Evolutionary conservation across 345 rosid species (phyloP), one percentile per base, ranked within the genome.

Genomic region (Lepidium africanum): DNA sequence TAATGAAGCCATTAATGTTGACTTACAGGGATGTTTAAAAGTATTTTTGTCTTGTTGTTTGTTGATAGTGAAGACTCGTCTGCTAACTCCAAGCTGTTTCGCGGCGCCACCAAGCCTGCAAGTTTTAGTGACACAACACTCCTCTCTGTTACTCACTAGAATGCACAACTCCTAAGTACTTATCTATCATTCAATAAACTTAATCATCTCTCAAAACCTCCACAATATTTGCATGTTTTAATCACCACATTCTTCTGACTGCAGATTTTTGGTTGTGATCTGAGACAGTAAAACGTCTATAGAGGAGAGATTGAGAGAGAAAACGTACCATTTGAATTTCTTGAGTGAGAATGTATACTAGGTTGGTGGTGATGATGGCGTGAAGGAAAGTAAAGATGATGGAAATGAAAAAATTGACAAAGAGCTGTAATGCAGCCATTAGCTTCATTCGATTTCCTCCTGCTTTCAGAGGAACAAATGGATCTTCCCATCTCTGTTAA

Each of bases 31-130:
- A 83, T n/a, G n/a, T n/a, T n/a, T n/a, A n/a, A n/a, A n/a, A n/a
- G n/a, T n/a, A n/a, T 73, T 35, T 35, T 55, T 68, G 55, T 77
- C 53, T 74, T 65, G 25, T 70, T 36, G 39, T 65, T 53, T 32
- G 77, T 52, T 70, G 81, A 47, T 35, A 81, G 71, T 25, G 80
- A 53, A 71, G 76, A 47, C 46, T 78, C 75, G 59, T 82, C 87
- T 38, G 77, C 81, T 17, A 80, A 72, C 54, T 91, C 97, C 84
- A 91, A 85, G 86, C 89, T 88, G 72, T 87, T 85, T 59, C 88
- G 81, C 13, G 93, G 88, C 30, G 90, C 96, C 50, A 84, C 93
- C 14, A 69, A 59, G 36, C 92, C 95, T 90, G 59, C 65, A 72
- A 49, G 48, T 56, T 56, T 45, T 15, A 68, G 17, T 68, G 15